Percentiles rank a stretch among this genome's conserved stretches.
phyloP scores from a whole-genome alignment of 2,329 filamentous ascomycete species.

The Aspergillus persii region DNA sequence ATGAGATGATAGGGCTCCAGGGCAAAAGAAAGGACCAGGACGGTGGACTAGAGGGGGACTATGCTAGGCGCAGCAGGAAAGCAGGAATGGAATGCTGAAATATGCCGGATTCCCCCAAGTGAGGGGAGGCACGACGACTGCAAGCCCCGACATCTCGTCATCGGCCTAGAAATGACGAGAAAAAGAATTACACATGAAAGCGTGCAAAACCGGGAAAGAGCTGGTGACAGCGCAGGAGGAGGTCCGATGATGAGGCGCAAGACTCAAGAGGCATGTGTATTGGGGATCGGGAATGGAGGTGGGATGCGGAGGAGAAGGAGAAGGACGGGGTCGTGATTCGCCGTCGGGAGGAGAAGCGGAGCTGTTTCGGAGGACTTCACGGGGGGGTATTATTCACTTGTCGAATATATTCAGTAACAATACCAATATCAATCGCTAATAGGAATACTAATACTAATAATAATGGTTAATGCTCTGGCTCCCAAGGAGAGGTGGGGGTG shows the following conservation, averaged over 20 bases:
- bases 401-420: no score
- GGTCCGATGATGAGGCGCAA: conserved; percentile 3
- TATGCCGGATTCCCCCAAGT: neutral
- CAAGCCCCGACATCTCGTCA: neutral
- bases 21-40: neutral
- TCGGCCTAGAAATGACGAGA: neutral
- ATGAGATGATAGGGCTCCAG: neutral
- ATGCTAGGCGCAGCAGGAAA: neutral
- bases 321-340: neutral
- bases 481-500: neutral
- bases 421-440: no score
- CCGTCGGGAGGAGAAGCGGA: neutral
- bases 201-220: neutral
- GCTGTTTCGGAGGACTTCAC: no score
- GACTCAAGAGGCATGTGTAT: neutral
- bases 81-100: neutral
- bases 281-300: neutral
- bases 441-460: no score
- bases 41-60: neutral
- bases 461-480: no score
- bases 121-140: neutral
- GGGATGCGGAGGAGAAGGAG: neutral
- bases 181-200: neutral
- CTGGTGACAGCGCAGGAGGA: neutral
- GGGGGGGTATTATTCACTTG: no score